phyloP scores from a whole-genome alignment of 129 eudicot species.

The Solidago caesia region DNA sequence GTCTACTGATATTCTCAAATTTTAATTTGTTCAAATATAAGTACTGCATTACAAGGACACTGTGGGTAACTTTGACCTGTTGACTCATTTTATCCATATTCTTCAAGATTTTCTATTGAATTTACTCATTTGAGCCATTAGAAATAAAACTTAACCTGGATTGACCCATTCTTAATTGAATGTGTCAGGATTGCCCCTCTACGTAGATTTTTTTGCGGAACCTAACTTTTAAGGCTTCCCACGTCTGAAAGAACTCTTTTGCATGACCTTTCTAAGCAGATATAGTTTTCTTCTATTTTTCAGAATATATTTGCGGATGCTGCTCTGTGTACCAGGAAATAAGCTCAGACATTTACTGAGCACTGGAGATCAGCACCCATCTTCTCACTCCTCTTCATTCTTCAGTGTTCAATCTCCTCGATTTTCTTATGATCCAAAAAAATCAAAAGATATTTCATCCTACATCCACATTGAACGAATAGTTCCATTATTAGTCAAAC shows the following conservation, averaged over 20 bases:
- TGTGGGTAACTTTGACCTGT: background rate
- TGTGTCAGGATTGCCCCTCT: background rate
- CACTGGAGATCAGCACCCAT: conserved; percentile 59
- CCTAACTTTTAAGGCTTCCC: background rate
- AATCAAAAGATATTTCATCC: conserved; percentile 56
- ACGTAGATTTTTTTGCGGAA: background rate
- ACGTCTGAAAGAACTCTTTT: conserved; percentile 20
- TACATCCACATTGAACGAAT: conserved; percentile 78
- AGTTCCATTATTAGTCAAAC: conserved; percentile 71
- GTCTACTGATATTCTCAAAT: too few species aligned
- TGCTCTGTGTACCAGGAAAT: conserved; percentile 87
- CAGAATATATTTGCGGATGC: conserved; percentile 91
- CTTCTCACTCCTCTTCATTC: conserved; percentile 61
- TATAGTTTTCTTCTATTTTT: conserved; percentile 12
- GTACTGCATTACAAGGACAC: too few species aligned
- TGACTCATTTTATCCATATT: background rate
- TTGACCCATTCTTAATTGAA: background rate
- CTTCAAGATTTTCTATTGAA: background rate
- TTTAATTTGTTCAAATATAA: too few species aligned
- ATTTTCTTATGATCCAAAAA: conserved; percentile 50
- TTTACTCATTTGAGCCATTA: background rate
- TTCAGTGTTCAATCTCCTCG: conserved; percentile 62
- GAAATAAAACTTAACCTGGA: background rate
- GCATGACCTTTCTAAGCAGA: conserved; percentile 8
- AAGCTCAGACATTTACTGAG: conserved; percentile 65